Evolutionary conservation across 306 rosid genomes (phyloP), one percentile per base, ranked within the genome.

Genomic region (Inga laurina): DNA sequence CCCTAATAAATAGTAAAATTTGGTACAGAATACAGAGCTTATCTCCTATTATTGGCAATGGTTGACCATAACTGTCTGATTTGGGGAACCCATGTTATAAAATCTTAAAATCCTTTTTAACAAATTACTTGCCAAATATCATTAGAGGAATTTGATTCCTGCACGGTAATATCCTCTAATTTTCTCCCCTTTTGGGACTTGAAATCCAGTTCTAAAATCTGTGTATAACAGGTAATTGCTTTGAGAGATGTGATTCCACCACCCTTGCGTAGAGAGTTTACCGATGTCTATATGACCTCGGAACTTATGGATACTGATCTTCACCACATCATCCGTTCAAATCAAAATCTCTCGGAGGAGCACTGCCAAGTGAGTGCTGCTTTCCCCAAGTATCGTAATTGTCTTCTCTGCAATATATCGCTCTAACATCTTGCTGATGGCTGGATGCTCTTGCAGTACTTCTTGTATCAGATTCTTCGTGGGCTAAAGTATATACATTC

Each of bases 271-370:
- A 91, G 98, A 81, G 97, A 96, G 79, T 96, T 96, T 80, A 89
- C 82, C 8, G 99, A 96, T 88, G 99, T 96, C 35, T 96, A 96
- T 88, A 87, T 89, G 69, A 89, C 91, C 43, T 72, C 48, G 0
- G 99, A 96, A 85, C 97, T 96, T 81, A 95, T 95, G 99, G 99
- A 95, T 78, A 95, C 99, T 5, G 99, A 95, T 89, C 97, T 95
- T 86, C 98, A 96, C 77, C 98, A 96, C 80, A 96, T 96, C 85
- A 95, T 93, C 78, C 98, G 97, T 77, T 93, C 99, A 35, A 95
- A 93, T 82, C 99, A 93, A 89, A 45, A 76, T 85, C 86, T 95
- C 61, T 95, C 99, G 1, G 99, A 95, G 86, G 99, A 95, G 85
- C 99, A 95, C 82, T 89, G 96, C 85, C 99, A 95, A 90, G 99